phyloP scores from a whole-genome alignment of 495 filamentous ascomycete species.

The Trichoderma erinaceum region DNA sequence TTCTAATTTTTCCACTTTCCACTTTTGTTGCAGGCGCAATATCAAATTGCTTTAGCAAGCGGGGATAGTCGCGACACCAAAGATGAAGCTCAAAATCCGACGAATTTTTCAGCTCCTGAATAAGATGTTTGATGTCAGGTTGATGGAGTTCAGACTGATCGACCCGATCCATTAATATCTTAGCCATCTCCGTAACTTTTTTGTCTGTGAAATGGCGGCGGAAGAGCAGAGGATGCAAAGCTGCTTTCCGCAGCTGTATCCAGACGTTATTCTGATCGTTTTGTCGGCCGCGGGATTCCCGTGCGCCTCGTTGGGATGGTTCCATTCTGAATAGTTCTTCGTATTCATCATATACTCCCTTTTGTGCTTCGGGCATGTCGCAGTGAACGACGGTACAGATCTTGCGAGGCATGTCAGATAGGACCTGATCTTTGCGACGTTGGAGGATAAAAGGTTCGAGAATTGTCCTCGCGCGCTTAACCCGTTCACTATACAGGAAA shows the following conservation, averaged over 20 bases:
- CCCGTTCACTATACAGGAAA: conserved; percentile 76
- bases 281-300: conserved; percentile 31
- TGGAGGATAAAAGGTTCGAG: conserved; percentile 92
- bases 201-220: conserved; percentile 69
- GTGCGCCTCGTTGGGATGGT: conserved; percentile 37
- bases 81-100: conserved; percentile 78
- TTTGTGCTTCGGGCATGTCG: conserved; percentile 63
- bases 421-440: conserved; percentile 90
- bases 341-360: conserved; percentile 59
- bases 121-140: conserved; percentile 57
- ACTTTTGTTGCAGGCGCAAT: conserved; percentile 78
- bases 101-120: conserved; percentile 63
- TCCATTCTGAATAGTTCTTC: conserved; percentile 37
- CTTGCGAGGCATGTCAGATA: conserved; percentile 81
- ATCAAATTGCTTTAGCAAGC: conserved; percentile 60
- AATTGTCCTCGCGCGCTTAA: conserved; percentile 80
- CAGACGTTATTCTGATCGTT: conserved; percentile 63
- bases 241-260: conserved; percentile 86
- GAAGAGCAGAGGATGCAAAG: conserved; percentile 88
- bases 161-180: conserved; percentile 58
- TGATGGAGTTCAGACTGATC: conserved; percentile 38
- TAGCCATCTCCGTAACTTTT: conserved; percentile 69
- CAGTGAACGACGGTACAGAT: conserved; percentile 70
- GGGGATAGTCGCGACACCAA: conserved; percentile 64
- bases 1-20: conserved; percentile 83